A percentile compares a stretch with the other conserved stretches of the same genome.
Evolutionary conservation across 768 basidiomycete genomes (phyloP).

Genomic region (Solioccasus polychromus): DNA sequence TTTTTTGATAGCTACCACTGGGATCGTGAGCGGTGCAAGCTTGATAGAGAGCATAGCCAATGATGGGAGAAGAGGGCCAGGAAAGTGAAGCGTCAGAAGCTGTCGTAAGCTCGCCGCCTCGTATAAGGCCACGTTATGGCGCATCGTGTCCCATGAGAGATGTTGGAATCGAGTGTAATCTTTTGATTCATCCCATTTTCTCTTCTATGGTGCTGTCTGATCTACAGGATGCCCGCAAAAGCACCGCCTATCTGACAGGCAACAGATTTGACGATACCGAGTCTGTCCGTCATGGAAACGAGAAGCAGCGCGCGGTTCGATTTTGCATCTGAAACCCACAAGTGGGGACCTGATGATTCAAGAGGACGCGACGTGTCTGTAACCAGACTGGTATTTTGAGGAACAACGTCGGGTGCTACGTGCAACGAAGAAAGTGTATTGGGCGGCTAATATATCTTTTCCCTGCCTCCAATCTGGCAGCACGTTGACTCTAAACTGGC

Average conservation of each 20-base stretch:
- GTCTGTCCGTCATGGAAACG: constrained; percentile 2
- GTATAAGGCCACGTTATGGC: constrained; percentile 2
- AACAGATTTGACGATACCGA: too few species aligned
- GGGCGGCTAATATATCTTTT: constrained; percentile 5
- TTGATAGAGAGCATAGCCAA: constrained; percentile 69
- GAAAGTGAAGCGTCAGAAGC: constrained; percentile 40
- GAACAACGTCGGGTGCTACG: too few species aligned
- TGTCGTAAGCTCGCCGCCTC: constrained; percentile 9
- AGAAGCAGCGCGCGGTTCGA: not conserved
- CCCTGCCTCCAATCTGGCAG: constrained; percentile 2
- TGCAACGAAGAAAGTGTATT: too few species aligned
- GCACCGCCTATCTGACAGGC: too few species aligned
- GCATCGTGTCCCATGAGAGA: constrained; percentile 12
- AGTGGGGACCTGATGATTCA: too few species aligned
- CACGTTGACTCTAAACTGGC: constrained; percentile 4
- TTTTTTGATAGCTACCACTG: constrained; percentile 89
- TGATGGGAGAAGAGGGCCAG: constrained; percentile 25
- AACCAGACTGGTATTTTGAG: too few species aligned
- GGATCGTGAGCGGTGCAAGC: constrained; percentile 78
- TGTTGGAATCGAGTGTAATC: constrained; percentile 10
- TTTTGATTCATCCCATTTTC: constrained; percentile 12
- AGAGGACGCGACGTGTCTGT: constrained; percentile 50
- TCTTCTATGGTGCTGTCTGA: constrained; percentile 8
- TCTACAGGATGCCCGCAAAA: constrained; percentile 9
- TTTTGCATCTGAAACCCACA: constrained; percentile 1